Base-by-base conservation (phyloP, 768 basidiomycete genomes). In the Serendipita indica region DNA sequence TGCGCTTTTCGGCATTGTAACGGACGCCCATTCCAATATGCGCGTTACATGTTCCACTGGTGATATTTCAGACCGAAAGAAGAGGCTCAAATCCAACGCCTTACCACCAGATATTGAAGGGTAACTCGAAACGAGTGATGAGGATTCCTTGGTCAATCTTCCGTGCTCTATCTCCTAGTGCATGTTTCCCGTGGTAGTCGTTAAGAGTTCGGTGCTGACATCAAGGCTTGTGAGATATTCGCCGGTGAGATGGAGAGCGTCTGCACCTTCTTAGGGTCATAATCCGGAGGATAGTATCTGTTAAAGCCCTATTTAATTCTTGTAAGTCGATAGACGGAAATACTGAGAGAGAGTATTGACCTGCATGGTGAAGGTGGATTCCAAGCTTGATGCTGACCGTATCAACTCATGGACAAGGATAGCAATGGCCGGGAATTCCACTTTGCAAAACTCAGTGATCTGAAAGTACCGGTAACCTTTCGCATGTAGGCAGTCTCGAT, bases 1-100 rank as follows among this genome's bases (percentile, higher is more conserved):
- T 97, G 74, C 86, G 86, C 80, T 99, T 99, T 71, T 98, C 93
- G 0, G 96, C 96, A 64, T 99, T 99, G 75, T 97, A 99, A n/a
- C 96, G 87, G 1, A 99, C 96, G 22, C 96, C 96, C 81, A 96
- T 96, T 10, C 96, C 96, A 56, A 99, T 89, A 72, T 98, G 96
- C 64, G 86, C 86, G 69, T 93, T 84, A 72, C 94, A 99, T 72
- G 85, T 85, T 33, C 83, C 89, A 66, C 94, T 97, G 70, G 34
- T 60, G 20, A 67, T 67, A 54, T 64, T 20, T 27, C n/a, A 2
- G 2, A 27, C 32, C 25, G 34, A 14, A 22, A 18, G 45, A 13
- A 13, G 16, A 22, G 3, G 13, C 18, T 34, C 30, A 39, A 25
- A 13, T 46, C 18, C n/a, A 20, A 3, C 28, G 16, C 72, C 82